Base-by-base conservation (phyloP, 1,284 basidiomycete species). In the Cystobasidium sp. region DNA sequence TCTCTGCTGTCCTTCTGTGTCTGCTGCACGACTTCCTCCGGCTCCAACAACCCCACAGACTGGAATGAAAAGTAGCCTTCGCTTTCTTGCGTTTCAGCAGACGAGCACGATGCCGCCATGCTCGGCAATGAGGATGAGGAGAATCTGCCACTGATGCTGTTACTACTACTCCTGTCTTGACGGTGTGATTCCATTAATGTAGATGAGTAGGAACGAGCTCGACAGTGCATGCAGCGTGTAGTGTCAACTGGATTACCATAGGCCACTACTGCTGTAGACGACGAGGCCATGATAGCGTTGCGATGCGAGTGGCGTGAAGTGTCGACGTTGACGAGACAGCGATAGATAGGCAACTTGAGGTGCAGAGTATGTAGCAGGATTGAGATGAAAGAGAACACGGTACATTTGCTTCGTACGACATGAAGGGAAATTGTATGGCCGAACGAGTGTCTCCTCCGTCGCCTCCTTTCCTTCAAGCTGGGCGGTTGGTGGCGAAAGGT, bases 11-110 rank as follows among this genome's bases (percentile, higher is more conserved):
- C 16, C 1, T 63, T 47, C 24, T 59, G 43, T 9, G 56, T 41
- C 37, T 14, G 53, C 53, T 56, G 53, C 1, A 56, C 22, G 4
- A 31, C 53, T 1, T 56, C 53, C 18, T 46, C 62, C 24, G 64
- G 64, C 51, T 66, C 64, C 1, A 20, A 14, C 51, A 66, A 49
- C 1, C 64, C 64, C n/a, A 66, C 20, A 41, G 44, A 49, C 37
- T 37, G n/a, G 18, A 66, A 66, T 16, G 49, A 52, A 53, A 66
- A 66, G 64, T 66, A 66, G 64, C 64, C 64, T 14, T 43, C 44
- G n/a, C 49, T 53, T 22, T 55, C 39, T 8, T 66, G 22, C 24
- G 37, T 24, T 39, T 31, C 31, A 31, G 56, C 9, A 18, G 53
- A 59, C 1, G 56, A 59, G 56, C n/a, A 59, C 37, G 56, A 59